A percentile compares a stretch with the other conserved stretches of the same genome.
These are phyloP conservation scores for Fusarium fujikuroi DNA, from an alignment of 2,329 filamentous ascomycete species.

Conservation along the genomic window DNA sequence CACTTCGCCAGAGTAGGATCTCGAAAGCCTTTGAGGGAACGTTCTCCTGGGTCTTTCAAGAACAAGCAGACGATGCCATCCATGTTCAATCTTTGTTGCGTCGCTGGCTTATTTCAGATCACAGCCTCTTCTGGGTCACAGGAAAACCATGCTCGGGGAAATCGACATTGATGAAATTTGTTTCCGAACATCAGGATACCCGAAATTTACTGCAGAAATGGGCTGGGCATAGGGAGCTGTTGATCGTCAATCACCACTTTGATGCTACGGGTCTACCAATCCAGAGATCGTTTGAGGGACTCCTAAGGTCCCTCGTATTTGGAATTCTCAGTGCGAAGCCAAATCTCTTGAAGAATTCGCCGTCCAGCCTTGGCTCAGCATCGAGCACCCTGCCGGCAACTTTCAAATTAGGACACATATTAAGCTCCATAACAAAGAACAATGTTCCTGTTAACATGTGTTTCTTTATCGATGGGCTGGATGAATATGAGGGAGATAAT, in stretches of 20 bases:
- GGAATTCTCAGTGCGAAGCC: slow-evolving; percentile 16
- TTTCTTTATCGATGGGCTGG: slow-evolving; percentile 35
- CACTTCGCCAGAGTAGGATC: not conserved
- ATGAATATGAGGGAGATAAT: slow-evolving; percentile 31
- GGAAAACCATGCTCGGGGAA: slow-evolving; percentile 17
- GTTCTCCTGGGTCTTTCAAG: not conserved
- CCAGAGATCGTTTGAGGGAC: slow-evolving; percentile 8
- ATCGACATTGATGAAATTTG: slow-evolving; percentile 24
- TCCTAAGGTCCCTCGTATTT: slow-evolving; percentile 17
- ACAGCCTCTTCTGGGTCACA: slow-evolving; percentile 10
- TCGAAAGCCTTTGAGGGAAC: not conserved
- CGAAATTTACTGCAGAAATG: not conserved
- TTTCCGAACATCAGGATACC: not conserved
- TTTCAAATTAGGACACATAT: not conserved
- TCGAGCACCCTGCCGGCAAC: not conserved
- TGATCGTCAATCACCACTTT: slow-evolving; percentile 10
- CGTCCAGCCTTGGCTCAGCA: not conserved
- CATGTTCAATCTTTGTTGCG: not conserved
- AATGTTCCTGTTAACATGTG: slow-evolving; percentile 2
- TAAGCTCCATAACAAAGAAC: not conserved
- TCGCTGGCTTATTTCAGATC: not conserved
- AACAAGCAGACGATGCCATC: not conserved
- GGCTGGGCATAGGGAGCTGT: not conserved
- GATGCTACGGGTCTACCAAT: not conserved
- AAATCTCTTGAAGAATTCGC: not conserved